Base-by-base conservation (phyloP, 2,329 filamentous ascomycete genomes). In the Lachnellula cervina region DNA sequence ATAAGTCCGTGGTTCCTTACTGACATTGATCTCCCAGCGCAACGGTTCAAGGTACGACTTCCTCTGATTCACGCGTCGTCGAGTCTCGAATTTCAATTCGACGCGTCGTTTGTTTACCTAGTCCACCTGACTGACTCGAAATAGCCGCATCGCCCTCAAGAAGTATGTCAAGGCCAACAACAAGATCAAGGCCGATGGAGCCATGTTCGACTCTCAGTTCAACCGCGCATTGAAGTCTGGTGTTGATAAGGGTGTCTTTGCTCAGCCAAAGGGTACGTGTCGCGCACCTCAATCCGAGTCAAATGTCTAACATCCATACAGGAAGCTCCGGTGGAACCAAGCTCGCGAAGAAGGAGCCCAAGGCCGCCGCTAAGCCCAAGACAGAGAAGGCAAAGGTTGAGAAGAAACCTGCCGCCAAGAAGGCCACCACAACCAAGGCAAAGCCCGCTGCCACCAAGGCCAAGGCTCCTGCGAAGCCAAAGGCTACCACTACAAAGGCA, bases 81-180 rank as follows among this genome's bases (percentile, higher is more conserved):
- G 45, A 56, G 11, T 21, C 5, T 51, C 43, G 32, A 50, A 38
- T 21, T 28, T 21, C n/a, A 56, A 32, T 37, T 59, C 57, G 53
- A 67, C 64, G 65, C 64, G 64, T 65, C 59, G n/a, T 52, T 55
- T 61, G 52, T 54, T 58, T 57, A 37, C 52, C 21, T 46, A 37
- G n/a, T 44, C 8, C 32, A 34, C 19, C 9, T 50, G 45, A 57
- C 62, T 67, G 57, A 60, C 60, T 58, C 51, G 42, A 25, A 40
- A 48, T 54, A 73, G 71, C 65, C 86, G 86, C 70, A 83, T 87
- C 74, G 82, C 83, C 54, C 80, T 89, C 71, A 88, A 88, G 80
- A 89, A 89, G 73, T 89, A 89, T 72, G 83, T 89, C 64, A 78
- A 79, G 70, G 80, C 81, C 70, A 89, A 88, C 81, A 88, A 88